Percentiles rank a stretch among this genome's conserved stretches.
Evolutionary conservation across 2,329 filamentous ascomycete species (phyloP).

Genomic region (Conoideocrella luteorostrata): DNA sequence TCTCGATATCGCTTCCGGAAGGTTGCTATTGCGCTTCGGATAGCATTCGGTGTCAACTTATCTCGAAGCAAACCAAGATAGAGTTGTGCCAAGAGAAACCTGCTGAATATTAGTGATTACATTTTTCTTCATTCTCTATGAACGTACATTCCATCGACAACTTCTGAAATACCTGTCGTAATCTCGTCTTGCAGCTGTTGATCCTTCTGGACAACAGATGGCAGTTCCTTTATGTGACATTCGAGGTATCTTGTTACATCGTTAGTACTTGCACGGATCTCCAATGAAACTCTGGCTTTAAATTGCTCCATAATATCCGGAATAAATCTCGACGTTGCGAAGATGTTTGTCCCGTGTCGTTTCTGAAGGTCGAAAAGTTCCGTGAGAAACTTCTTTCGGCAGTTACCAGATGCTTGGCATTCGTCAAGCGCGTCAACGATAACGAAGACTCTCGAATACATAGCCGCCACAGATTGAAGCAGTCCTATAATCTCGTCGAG

Average conservation of each 20-base stretch:
- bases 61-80: conserved; percentile 8
- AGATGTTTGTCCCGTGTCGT: conserved; percentile 5
- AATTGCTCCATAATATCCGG: conserved; percentile 11
- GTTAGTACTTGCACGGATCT: conserved; percentile 10
- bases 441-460: conserved; percentile 10
- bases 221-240: neutral
- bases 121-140: no score
- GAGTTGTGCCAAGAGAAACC: conserved; percentile 13
- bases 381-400: neutral
- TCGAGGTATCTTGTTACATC: neutral
- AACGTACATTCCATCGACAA: conserved; percentile 16
- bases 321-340: conserved; percentile 18
- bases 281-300: fast-evolving
- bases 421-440: conserved; percentile 21
- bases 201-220: neutral
- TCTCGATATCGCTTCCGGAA: conserved; percentile 13
- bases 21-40: conserved; percentile 23
- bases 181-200: conserved; percentile 8
- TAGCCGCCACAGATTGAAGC: conserved; percentile 1
- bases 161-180: neutral
- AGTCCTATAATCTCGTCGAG: neutral
- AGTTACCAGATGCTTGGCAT: neutral
- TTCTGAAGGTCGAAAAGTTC: conserved; percentile 1
- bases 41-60: neutral
- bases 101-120: neutral